Base-by-base conservation (phyloP, 1,284 basidiomycete genomes). In the Microbotryum intermedium region DNA sequence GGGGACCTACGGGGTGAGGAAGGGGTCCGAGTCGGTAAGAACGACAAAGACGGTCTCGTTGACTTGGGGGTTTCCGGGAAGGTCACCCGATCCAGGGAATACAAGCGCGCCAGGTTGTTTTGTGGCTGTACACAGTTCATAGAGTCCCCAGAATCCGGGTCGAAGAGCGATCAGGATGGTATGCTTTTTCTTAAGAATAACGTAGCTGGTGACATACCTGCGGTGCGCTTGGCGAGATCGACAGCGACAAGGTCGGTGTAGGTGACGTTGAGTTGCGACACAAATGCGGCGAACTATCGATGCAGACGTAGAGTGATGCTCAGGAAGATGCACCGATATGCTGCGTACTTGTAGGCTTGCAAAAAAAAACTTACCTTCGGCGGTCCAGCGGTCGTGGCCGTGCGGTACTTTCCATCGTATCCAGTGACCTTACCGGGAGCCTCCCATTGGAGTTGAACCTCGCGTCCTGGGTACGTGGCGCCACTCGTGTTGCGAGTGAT, bases 251-350 rank as follows among this genome's bases (percentile, higher is more conserved):
- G 55, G 62, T 56, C 42, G 55, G 34, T 39, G 34, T 81, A 85
- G 18, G 84, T 85, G n/a, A 78, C 78, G 76, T 85, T 85, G 55
- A 84, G 72, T 71, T 85, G 83, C 28, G 77, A 79, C 50, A 84
- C 79, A 79, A 81, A 83, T 44, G 78, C 81, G 49, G 74, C 77
- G 48, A 69, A 79, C 74, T 50, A 26, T 7, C 44, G 4, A 21
- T 21, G 8, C n/a, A 46, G 5, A 9, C 13, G 21, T 21, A n/a
- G n/a, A 46, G 47, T 4, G 45, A 42, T 30, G 20, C 49, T 51
- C 39, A 50, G 46, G 8, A 39, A 39, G 13, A 39, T 16, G 5
- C 13, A 10, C 13, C 5, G 34, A n/a, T 10, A 47, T 54, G 25
- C 60, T n/a, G 34, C 59, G 43, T 4, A 25, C 21, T n/a, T 69